Evolutionary conservation across 2,329 filamentous ascomycete species (phyloP).

Genomic region (Fusarium fracticaudum): DNA sequence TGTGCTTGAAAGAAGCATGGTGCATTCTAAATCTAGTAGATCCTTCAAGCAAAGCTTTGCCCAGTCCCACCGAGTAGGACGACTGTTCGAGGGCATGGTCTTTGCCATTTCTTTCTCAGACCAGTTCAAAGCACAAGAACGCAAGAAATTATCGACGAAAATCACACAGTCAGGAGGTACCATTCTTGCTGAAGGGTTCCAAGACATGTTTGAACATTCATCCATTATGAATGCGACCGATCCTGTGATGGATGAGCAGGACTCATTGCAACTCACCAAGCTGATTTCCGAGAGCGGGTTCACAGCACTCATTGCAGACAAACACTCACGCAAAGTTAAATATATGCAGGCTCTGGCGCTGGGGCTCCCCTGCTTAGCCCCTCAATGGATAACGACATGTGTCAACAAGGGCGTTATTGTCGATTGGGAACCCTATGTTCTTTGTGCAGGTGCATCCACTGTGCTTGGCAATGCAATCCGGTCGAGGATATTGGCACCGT

Average conservation of each 20-base stretch:
- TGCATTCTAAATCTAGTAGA: slow-evolving; percentile 42
- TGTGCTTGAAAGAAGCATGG: slow-evolving; percentile 51
- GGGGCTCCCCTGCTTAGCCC: slow-evolving; percentile 84
- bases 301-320: slow-evolving; percentile 85
- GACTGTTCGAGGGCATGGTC: slow-evolving; percentile 80
- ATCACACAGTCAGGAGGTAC: slow-evolving; percentile 78
- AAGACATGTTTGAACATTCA: slow-evolving; percentile 75
- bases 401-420: slow-evolving; percentile 68
- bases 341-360: slow-evolving; percentile 95
- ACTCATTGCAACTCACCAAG: slow-evolving; percentile 62
- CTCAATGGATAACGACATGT: slow-evolving; percentile 82
- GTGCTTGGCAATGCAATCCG: slow-evolving; percentile 80
- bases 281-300: slow-evolving; percentile 72
- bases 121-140: slow-evolving; percentile 52
- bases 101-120: slow-evolving; percentile 83
- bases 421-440: slow-evolving; percentile 82
- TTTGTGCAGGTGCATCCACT: slow-evolving; percentile 83
- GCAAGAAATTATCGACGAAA: slow-evolving; percentile 61
- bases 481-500: slow-evolving; percentile 74
- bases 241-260: slow-evolving; percentile 45
- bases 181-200: slow-evolving; percentile 79
- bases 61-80: slow-evolving; percentile 38
- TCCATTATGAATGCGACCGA: slow-evolving; percentile 48
- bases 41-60: slow-evolving; percentile 43
- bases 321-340: slow-evolving; percentile 86